A percentile compares a stretch with the other conserved stretches of the same genome.
Conservation (phyloP, 2,329 filamentous ascomycete genomes). For the Aspergillus sp. region DNA sequence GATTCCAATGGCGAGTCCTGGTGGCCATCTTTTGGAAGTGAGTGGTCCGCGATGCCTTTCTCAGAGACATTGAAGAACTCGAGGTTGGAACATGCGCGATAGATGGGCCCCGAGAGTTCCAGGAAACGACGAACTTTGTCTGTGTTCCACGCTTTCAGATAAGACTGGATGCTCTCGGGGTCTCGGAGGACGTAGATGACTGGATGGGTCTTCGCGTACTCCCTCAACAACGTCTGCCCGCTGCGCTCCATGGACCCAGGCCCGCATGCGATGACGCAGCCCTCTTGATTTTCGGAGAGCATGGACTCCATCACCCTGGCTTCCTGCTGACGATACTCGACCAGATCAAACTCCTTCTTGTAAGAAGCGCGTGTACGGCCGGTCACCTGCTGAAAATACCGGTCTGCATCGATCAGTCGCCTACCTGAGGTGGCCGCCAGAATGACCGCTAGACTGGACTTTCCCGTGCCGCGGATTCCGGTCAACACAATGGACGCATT, state of each 20-base stretch:
- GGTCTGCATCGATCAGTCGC: conserved; percentile 69
- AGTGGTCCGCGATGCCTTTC: conserved; percentile 34
- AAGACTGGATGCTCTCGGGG: conserved; percentile 62
- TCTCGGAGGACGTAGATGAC: conserved; percentile 72
- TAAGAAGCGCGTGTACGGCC: conserved; percentile 64
- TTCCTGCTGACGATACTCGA: conserved; percentile 65
- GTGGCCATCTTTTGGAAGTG: conserved; percentile 23
- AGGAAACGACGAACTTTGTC: conserved; percentile 61
- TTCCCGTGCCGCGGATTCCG: conserved; percentile 72
- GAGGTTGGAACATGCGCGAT: conserved; percentile 68
- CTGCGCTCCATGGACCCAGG: conserved; percentile 67
- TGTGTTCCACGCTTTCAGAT: conserved; percentile 60
- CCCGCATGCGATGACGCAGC: conserved; percentile 71
- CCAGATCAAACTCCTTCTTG: conserved; percentile 62
- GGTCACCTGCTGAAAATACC: conserved; percentile 65
- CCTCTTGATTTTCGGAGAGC: conserved; percentile 59
- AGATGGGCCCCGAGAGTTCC: conserved; percentile 52
- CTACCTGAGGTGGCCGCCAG: conserved; percentile 70
- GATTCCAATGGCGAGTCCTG: conserved; percentile 29
- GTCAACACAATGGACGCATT: conserved; percentile 72
- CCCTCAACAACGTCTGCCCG: conserved; percentile 61
- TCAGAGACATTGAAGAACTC: conserved; percentile 78
- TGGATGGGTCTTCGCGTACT: conserved; percentile 65
- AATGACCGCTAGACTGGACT: conserved; percentile 74
- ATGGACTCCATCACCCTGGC: conserved; percentile 62